These are phyloP conservation scores for Leptodontidium sp. DNA, from an alignment of 2,329 filamentous ascomycete species.

Conservation along the genomic window DNA sequence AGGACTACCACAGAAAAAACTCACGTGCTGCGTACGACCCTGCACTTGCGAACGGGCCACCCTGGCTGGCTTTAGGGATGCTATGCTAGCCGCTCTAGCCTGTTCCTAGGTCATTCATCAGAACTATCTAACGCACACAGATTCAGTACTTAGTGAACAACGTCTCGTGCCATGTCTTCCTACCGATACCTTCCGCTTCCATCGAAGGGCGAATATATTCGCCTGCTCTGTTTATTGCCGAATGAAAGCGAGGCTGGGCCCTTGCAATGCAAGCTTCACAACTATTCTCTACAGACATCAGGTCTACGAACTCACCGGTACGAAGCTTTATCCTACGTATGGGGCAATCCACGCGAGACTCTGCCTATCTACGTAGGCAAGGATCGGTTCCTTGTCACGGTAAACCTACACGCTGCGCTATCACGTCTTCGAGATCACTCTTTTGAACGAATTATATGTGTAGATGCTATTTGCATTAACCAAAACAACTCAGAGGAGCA, in stretches of 20 bases:
- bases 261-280: slow-evolving; percentile 31
- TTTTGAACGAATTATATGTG: slow-evolving; percentile 30
- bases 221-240: slow-evolving; percentile 33
- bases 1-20: too few species aligned
- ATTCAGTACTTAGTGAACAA: too few species aligned
- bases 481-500: slow-evolving; percentile 22
- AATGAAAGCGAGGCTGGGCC: slow-evolving; percentile 21
- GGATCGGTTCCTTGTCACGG: slow-evolving; percentile 20
- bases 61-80: too few species aligned
- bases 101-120: too few species aligned
- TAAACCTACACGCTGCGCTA: slow-evolving; percentile 28
- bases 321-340: slow-evolving; percentile 3
- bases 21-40: too few species aligned
- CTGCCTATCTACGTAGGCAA: slow-evolving; percentile 23
- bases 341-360: slow-evolving; percentile 22
- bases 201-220: slow-evolving; percentile 15
- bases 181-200: slow-evolving; percentile 20
- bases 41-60: too few species aligned
- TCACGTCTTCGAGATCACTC: slow-evolving; percentile 29
- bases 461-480: slow-evolving; percentile 30
- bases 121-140: too few species aligned
- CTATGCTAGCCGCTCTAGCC: too few species aligned
- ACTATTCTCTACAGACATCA: slow-evolving; percentile 30
- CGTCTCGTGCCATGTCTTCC: neutral
- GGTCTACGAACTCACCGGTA: slow-evolving; percentile 27